phyloP scores from a whole-genome alignment of 768 basidiomycete species.

The Suillus ampliporus region DNA sequence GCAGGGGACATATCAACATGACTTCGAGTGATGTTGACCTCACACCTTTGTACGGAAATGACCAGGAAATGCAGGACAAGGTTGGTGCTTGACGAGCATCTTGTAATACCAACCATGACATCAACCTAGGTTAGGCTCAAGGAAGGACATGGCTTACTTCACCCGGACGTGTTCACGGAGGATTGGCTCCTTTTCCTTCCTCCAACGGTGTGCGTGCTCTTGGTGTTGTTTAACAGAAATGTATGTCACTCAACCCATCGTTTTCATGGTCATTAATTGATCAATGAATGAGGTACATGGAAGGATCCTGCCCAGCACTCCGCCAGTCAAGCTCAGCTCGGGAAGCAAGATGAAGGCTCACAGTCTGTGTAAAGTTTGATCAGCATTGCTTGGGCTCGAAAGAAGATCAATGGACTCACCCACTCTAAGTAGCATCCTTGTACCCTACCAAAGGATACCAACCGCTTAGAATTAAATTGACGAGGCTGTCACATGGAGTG shows the following conservation, averaged over 20 bases:
- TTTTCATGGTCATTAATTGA: constrained; percentile 23
- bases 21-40: constrained; percentile 90
- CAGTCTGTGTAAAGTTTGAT: too few relatives aligned
- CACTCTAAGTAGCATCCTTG: too few relatives aligned
- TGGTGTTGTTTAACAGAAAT: constrained; percentile 84
- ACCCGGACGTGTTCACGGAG: constrained; percentile 79
- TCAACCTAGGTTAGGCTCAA: constrained; percentile 39
- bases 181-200: constrained; percentile 78
- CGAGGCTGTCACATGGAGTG: too few relatives aligned
- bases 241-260: constrained; percentile 45
- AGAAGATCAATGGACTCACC: too few relatives aligned
- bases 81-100: constrained; percentile 29
- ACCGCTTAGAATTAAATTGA: too few relatives aligned
- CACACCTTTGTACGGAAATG: constrained; percentile 80
- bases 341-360: constrained; percentile 65
- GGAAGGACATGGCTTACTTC: constrained; percentile 70
- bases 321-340: constrained; percentile 37
- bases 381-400: too few relatives aligned
- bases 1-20: constrained; percentile 65
- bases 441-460: too few relatives aligned
- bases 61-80: constrained; percentile 63
- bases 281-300: constrained; percentile 77
- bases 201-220: constrained; percentile 72
- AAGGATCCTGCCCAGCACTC: constrained; percentile 56
- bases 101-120: constrained; percentile 12